phyloP scores from a whole-genome alignment of 306 rosid genomes.

The Dicorynia guianensis region DNA sequence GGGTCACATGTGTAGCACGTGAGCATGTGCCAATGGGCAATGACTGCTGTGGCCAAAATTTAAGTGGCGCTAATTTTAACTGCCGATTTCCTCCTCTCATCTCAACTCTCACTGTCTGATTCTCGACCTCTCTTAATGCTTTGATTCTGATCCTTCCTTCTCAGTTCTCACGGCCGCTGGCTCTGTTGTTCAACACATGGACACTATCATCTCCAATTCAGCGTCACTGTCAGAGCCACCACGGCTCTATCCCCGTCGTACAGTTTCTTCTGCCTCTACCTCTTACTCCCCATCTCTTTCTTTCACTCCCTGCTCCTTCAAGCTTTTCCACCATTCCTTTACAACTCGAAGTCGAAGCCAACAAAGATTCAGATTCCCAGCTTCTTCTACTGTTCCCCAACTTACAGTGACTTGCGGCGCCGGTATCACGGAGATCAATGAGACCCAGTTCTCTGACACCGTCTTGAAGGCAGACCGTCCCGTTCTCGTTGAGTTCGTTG shows the following conservation, averaged over 20 bases:
- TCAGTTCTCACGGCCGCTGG: no score
- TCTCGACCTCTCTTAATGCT: no score
- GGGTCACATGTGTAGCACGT: no score
- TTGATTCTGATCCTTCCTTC: no score
- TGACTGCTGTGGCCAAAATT: no score
- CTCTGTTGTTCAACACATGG: no score
- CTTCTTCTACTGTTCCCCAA: constrained; percentile 40
- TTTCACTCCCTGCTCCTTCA: constrained; percentile 30
- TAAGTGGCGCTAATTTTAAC: no score
- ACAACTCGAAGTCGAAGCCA: neutral
- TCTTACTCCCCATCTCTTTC: constrained; percentile 30
- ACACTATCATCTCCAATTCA: constrained; percentile 33
- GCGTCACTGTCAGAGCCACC: constrained; percentile 40
- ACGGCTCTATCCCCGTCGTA: constrained; percentile 30
- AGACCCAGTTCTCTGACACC: constrained; percentile 63
- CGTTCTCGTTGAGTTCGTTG: constrained; percentile 89
- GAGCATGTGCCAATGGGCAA: no score
- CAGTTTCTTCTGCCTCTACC: constrained; percentile 42
- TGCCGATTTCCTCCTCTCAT: no score
- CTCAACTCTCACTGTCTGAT: no score
- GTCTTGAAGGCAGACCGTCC: constrained; percentile 74
- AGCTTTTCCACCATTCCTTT: constrained; percentile 33
- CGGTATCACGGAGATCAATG: constrained; percentile 63
- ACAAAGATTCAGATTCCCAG: constrained; percentile 26
- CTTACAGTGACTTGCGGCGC: constrained; percentile 55